These are phyloP conservation scores for Castanea sativa DNA, from an alignment of 306 rosid genomes.

Conservation along the genomic window DNA sequence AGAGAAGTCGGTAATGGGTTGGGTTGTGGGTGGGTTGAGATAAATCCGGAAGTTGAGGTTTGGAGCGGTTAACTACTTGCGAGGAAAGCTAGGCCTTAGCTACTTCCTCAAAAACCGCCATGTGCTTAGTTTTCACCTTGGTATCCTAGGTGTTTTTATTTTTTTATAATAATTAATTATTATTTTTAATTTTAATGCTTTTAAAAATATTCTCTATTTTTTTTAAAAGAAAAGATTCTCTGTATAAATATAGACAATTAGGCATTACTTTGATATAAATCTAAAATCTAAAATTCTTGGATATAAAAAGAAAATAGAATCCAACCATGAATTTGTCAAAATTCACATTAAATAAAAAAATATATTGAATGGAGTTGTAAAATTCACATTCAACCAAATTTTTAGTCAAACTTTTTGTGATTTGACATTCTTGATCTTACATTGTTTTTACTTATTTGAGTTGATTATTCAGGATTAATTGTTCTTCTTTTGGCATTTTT, in stretches of 20 bases:
- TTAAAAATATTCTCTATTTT: background rate
- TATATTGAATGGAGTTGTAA: no score
- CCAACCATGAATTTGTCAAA: no score
- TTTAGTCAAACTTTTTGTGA: no score
- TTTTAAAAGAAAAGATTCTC: background rate
- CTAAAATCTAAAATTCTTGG: background rate
- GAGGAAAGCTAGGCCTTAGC: background rate
- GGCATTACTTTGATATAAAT: no score
- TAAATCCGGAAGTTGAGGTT: slow-evolving; percentile 26
- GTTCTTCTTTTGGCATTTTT: no score
- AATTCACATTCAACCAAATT: no score
- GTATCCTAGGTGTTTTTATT: no score
- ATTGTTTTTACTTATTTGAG: no score
- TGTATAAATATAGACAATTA: background rate
- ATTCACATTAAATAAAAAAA: no score
- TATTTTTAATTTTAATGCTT: background rate
- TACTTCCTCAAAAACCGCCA: background rate
- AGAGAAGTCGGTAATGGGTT: background rate
- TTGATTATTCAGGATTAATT: no score
- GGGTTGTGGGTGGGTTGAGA: slow-evolving; percentile 22
- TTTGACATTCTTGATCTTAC: no score
- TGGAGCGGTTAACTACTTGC: slow-evolving; percentile 20
- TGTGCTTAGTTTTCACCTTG: background rate
- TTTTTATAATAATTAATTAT: background rate
- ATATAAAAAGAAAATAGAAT: no score